Evolutionary conservation across 1,284 basidiomycete species (phyloP), one percentile per base, ranked within the genome.

Genomic region (Rhodotorula sp.): DNA sequence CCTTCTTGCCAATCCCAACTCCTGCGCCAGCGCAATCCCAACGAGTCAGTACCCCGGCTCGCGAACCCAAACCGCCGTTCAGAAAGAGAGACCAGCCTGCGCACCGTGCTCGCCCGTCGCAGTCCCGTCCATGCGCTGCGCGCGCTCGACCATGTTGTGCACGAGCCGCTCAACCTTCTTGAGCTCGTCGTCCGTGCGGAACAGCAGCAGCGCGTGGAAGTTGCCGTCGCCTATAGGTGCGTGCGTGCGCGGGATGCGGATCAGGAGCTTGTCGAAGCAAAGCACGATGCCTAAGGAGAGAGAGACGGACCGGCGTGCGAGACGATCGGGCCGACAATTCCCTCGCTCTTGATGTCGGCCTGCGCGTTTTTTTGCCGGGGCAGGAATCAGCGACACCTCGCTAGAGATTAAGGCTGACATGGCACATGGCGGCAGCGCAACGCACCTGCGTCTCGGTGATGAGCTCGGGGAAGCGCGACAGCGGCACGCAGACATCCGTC

Each of bases 121-220:
- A 34, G 90, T 92, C 42, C 90, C 90, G 74, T 91, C 90, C 64
- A 92, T 83, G 41, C 83, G 85, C 70, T 91, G 88, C 1, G 91
- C 91, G 21, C 89, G 84, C 71, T 86, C 82, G 12, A 91, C 87
- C 86, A 92, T 89, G 49, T 87, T 82, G 76, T 87, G 84, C 1
- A 89, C 88, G 7, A 86, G 85, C 14, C 84, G 84, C 53, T 84
- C 83, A 0, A 85, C 88, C 19, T 79, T 81, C 45, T 79, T 81
- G 25, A 85, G 79, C 78, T 91, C 90, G 52, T 88, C 85, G 9
- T 89, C 88, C 48, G 84, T 85, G 45, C 82, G 83, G 82, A 90
- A 90, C 8, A 90, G 81, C 19, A 91, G 80, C 12, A 81, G 69
- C 13, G 80, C 77, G 69, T 76, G 74, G 54, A 76, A 76, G 65